A percentile compares a stretch with the other conserved stretches of the same genome.
Conservation (phyloP, 1,284 basidiomycete species). For the Marasmius oreades region DNA sequence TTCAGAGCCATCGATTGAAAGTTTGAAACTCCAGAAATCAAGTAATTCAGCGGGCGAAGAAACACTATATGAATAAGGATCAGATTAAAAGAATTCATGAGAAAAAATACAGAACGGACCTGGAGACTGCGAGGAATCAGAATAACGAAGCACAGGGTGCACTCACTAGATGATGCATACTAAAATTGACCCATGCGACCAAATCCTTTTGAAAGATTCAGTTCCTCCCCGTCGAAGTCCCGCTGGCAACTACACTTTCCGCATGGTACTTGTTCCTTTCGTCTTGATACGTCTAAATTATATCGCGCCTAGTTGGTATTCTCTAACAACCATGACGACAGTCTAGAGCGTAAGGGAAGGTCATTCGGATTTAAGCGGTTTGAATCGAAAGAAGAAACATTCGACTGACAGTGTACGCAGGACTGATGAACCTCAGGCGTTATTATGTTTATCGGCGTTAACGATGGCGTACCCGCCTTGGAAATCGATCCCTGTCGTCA, state of each 20-base stretch:
- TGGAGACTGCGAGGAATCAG: slow-evolving; percentile 42
- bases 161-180: slow-evolving; percentile 54
- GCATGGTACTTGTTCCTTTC: slow-evolving; percentile 64
- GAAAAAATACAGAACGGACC: slow-evolving; percentile 26
- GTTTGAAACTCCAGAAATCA: slow-evolving; percentile 57
- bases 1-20: slow-evolving; percentile 56
- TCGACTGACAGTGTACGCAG: slow-evolving; percentile 34
- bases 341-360: slow-evolving; percentile 22
- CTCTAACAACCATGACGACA: slow-evolving; percentile 48
- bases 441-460: slow-evolving; percentile 55
- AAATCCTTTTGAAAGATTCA: slow-evolving; percentile 57
- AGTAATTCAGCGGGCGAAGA: slow-evolving; percentile 64
- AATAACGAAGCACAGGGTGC: neutral
- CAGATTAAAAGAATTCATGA: neutral
- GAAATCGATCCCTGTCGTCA: slow-evolving; percentile 55
- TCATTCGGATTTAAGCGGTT: too few species aligned
- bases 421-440: slow-evolving; percentile 51
- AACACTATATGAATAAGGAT: slow-evolving; percentile 37
- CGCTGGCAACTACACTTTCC: slow-evolving; percentile 62
- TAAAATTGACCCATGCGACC: slow-evolving; percentile 63
- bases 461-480: slow-evolving; percentile 57
- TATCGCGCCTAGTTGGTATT: slow-evolving; percentile 66
- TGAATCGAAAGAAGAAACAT: too few species aligned
- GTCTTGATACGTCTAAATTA: slow-evolving; percentile 53
- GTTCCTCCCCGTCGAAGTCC: slow-evolving; percentile 59